These are phyloP conservation scores for Brassica incana DNA, from an alignment of 345 rosid species.

Conservation along the genomic window DNA sequence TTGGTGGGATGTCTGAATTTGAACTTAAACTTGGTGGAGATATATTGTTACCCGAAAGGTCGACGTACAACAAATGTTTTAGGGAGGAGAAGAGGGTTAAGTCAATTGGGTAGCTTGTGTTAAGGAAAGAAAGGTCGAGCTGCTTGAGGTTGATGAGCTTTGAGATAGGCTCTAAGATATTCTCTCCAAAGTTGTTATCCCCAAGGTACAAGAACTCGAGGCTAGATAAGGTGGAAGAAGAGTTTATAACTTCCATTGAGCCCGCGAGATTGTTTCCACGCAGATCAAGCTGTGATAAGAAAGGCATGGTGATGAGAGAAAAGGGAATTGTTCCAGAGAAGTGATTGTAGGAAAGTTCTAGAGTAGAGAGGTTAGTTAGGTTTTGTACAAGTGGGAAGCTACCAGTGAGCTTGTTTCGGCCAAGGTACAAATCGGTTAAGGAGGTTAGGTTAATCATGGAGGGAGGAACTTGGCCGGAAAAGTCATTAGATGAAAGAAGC, in stretches of 20 bases:
- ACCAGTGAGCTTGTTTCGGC: background rate
- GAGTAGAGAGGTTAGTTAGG: no score
- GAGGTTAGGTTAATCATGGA: constrained; percentile 5
- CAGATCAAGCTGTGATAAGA: background rate
- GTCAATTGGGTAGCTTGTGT: background rate
- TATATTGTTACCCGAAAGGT: background rate
- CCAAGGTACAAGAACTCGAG: background rate
- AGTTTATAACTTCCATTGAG: background rate
- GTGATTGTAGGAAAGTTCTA: background rate
- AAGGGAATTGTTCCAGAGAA: background rate
- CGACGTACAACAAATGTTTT: background rate
- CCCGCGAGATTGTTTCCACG: background rate
- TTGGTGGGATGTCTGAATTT: background rate
- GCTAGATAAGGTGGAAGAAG: background rate
- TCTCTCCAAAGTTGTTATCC: background rate
- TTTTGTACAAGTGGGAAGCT: constrained; percentile 7
- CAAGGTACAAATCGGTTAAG: background rate
- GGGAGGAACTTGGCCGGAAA: constrained; percentile 4
- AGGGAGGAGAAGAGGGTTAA: background rate
- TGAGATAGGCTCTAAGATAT: constrained; percentile 4
- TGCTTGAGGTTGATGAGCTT: background rate
- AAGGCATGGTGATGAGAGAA: constrained; percentile 6
- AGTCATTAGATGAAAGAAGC: background rate
- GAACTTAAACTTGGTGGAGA: background rate
- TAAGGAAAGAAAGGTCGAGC: background rate